These are phyloP conservation scores for Hericium alpestre DNA, from an alignment of 768 basidiomycete genomes.

Conservation along the genomic window DNA sequence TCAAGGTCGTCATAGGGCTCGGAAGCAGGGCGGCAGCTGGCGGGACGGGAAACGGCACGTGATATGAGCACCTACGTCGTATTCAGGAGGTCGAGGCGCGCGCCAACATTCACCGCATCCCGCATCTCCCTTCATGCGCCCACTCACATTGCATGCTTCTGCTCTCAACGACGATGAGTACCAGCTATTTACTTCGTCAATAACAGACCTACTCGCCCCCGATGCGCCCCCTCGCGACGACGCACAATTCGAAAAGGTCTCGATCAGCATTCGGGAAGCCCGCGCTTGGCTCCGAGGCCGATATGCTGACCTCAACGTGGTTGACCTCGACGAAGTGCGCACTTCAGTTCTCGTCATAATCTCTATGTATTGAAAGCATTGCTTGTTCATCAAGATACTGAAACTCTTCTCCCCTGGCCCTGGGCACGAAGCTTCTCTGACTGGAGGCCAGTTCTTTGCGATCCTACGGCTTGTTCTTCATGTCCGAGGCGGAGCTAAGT, in stretches of 20 bases:
- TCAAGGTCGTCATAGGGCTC: neutral
- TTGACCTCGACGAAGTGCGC: slow-evolving; percentile 51
- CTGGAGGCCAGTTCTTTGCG: slow-evolving; percentile 70
- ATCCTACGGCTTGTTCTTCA: slow-evolving; percentile 58
- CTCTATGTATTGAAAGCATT: neutral
- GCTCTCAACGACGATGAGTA: slow-evolving; percentile 71
- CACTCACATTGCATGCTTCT: slow-evolving; percentile 59
- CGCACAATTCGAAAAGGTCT: slow-evolving; percentile 41
- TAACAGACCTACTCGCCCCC: slow-evolving; percentile 29
- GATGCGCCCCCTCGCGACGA: slow-evolving; percentile 23
- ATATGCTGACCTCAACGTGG: slow-evolving; percentile 42
- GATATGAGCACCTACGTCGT: neutral
- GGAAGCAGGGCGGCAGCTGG: no score
- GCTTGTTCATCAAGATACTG: slow-evolving; percentile 38
- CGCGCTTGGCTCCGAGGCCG: slow-evolving; percentile 69
- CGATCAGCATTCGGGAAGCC: slow-evolving; percentile 52
- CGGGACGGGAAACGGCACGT: neutral
- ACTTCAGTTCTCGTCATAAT: neutral
- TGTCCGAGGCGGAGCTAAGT: slow-evolving; percentile 42
- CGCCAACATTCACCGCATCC: neutral
- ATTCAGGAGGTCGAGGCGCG: neutral
- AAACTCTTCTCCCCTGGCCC: slow-evolving; percentile 51
- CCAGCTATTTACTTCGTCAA: slow-evolving; percentile 48
- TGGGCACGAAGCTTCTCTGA: slow-evolving; percentile 39
- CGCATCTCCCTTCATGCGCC: slow-evolving; percentile 27